These are phyloP conservation scores for Styphnolobium japonicum DNA, from an alignment of 306 rosid species.

Conservation along the genomic window DNA sequence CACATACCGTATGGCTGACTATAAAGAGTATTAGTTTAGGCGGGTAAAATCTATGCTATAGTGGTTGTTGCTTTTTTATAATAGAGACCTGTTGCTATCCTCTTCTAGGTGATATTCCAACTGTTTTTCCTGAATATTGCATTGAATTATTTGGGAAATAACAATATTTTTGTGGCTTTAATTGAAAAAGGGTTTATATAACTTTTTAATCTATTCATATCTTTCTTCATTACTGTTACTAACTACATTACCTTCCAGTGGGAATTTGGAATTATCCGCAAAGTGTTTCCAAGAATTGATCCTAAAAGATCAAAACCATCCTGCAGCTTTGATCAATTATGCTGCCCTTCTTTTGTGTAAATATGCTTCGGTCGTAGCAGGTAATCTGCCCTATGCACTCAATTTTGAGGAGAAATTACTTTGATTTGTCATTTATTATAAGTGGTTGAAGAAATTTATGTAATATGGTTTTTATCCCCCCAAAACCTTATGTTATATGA, in stretches of 20 bases:
- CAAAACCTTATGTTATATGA: neutral
- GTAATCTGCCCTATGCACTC: slow-evolving; percentile 42
- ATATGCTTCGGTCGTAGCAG: slow-evolving; percentile 82
- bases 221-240: slow-evolving; percentile 11
- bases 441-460: slow-evolving; percentile 20
- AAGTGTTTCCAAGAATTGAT: slow-evolving; percentile 86
- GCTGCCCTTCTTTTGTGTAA: slow-evolving; percentile 78
- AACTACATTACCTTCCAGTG: slow-evolving; percentile 50
- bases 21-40: neutral
- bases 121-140: neutral
- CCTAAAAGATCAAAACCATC: slow-evolving; percentile 93
- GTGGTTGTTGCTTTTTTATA: slow-evolving; percentile 3
- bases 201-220: neutral
- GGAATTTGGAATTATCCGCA: slow-evolving; percentile 75
- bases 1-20: neutral
- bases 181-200: neutral
- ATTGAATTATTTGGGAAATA: slow-evolving; percentile 10
- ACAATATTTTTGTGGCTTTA: slow-evolving; percentile 3
- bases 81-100: neutral
- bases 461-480: neutral
- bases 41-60: neutral
- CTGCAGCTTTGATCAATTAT: slow-evolving; percentile 87
- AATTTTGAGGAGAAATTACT: neutral
- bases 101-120: neutral
- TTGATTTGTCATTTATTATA: slow-evolving; percentile 14